Base-by-base conservation (phyloP, 805 yeast species). In the Grigorovia transvaalensis region DNA sequence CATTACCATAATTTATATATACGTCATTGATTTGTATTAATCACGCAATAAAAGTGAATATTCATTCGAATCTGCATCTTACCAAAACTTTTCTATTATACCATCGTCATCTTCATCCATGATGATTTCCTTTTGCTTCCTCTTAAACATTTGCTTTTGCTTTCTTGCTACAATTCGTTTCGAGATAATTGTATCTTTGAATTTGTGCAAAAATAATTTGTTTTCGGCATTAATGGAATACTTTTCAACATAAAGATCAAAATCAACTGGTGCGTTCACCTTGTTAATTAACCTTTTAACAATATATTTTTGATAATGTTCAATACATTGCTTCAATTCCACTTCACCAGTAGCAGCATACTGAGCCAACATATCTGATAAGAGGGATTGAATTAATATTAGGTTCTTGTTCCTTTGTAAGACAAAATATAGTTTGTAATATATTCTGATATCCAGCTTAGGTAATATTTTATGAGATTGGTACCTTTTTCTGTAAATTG, bases 11-110 rank as follows among this genome's bases (percentile, higher is more conserved):
- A 15, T 17, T 23, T 50, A 9, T 17, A 9, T 45, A 27, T 29
- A 23, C 4, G 29, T 44, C 17, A 15, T 13, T 11, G 9, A 20
- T 8, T 5, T 23, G 27, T 23, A 23, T 23, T 23, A n/a, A n/a
- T 23, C 27, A 23, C 27, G 27, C 27, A 23, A 23, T n/a, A 23
- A 23, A 23, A 23, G 27, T 23, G 6, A 23, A 23, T 23, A 23
- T 23, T 9, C 23, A 35, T 20, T 15, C 19, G 9, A 4, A 23
- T 23, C 6, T 23, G 27, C 27, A 23, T 6, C 15, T 56, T 50
- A 66, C 70, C 70, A 66, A 33, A 66, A 50, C 35, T 57, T 58
- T 12, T 67, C 54, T 27, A 65, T 53, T 58, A 61, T 59, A 50
- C 55, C 59, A 19, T 64, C 67, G 43, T 53, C 57, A 44, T 59